Conservation (phyloP, 805 yeast genomes). For the Spathaspora hagerdaliae region DNA sequence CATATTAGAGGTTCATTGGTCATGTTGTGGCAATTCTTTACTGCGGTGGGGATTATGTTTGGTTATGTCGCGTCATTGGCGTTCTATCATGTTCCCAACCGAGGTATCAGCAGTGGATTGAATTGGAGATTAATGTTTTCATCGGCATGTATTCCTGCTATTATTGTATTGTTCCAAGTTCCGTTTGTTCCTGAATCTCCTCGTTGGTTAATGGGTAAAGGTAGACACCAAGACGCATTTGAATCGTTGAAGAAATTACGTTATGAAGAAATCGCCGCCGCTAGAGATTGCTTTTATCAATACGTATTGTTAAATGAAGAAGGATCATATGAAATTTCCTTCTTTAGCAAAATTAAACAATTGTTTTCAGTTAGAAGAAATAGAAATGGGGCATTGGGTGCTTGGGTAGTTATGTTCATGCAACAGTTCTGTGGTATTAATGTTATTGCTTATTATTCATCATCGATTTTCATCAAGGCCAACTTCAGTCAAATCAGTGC, state of each 20-base stretch:
- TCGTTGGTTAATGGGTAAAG: slow-evolving; percentile 60
- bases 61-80: slow-evolving; percentile 61
- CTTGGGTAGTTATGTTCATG: slow-evolving; percentile 82
- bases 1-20: slow-evolving; percentile 60
- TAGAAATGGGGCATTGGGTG: slow-evolving; percentile 76
- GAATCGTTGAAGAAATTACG: slow-evolving; percentile 47
- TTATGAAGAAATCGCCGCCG: slow-evolving; percentile 48
- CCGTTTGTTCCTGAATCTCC: slow-evolving; percentile 67
- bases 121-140: slow-evolving; percentile 69
- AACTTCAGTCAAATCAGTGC: slow-evolving; percentile 62
- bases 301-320: slow-evolving; percentile 59
- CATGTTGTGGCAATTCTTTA: slow-evolving; percentile 72
- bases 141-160: slow-evolving; percentile 54
- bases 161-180: slow-evolving; percentile 47
- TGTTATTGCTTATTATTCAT: slow-evolving; percentile 82
- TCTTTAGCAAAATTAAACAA: slow-evolving; percentile 46
- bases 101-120: slow-evolving; percentile 41
- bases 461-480: slow-evolving; percentile 67
- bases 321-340: slow-evolving; percentile 45
- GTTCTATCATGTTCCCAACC: slow-evolving; percentile 49
- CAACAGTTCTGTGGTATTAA: slow-evolving; percentile 91
- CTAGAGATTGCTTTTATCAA: slow-evolving; percentile 62
- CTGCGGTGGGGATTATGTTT: slow-evolving; percentile 70
- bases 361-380: slow-evolving; percentile 73
- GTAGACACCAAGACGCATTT: slow-evolving; percentile 46